A percentile compares a stretch with the other conserved stretches of the same genome.
These are phyloP conservation scores for Bacterosira constricta DNA, from an alignment of 108 stramenopile species.

Conservation along the genomic window DNA sequence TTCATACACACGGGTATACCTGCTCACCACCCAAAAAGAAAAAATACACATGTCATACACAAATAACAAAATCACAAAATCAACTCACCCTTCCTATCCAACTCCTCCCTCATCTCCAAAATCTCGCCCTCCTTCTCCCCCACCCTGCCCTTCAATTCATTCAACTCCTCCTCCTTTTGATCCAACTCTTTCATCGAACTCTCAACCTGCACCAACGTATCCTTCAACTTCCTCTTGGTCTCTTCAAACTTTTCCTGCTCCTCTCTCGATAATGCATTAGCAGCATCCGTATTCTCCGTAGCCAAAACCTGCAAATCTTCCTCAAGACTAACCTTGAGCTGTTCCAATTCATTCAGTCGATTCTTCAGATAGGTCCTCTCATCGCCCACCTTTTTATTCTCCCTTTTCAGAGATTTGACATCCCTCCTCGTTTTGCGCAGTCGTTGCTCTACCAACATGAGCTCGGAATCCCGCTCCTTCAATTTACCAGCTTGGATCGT, in stretches of 20 bases:
- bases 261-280: not conserved
- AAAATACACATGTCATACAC: no score
- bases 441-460: conserved; percentile 17
- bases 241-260: conserved; percentile 15
- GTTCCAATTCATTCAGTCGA: conserved; percentile 37
- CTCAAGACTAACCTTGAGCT: conserved; percentile 4
- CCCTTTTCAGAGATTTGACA: conserved; percentile 21
- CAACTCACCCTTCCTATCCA: conserved; percentile 29
- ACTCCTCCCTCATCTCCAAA: conserved; percentile 21
- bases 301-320: conserved; percentile 4
- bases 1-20: no score
- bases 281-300: conserved; percentile 4
- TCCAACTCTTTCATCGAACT: conserved; percentile 19
- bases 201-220: conserved; percentile 37
- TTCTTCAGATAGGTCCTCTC: conserved; percentile 35
- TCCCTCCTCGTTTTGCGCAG: conserved; percentile 27
- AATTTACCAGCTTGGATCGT: conserved; percentile 41
- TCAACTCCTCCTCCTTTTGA: conserved; percentile 34
- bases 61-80: not conserved
- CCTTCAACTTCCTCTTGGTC: conserved; percentile 23
- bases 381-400: conserved; percentile 31
- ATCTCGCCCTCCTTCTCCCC: conserved; percentile 37
- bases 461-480: conserved; percentile 29
- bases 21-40: no score
- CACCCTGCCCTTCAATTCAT: conserved; percentile 3